Evolutionary conservation across 1,284 basidiomycete species (phyloP), one percentile per base, ranked within the genome.

Genomic region (Sporisorium iseilematis-ciliati): DNA sequence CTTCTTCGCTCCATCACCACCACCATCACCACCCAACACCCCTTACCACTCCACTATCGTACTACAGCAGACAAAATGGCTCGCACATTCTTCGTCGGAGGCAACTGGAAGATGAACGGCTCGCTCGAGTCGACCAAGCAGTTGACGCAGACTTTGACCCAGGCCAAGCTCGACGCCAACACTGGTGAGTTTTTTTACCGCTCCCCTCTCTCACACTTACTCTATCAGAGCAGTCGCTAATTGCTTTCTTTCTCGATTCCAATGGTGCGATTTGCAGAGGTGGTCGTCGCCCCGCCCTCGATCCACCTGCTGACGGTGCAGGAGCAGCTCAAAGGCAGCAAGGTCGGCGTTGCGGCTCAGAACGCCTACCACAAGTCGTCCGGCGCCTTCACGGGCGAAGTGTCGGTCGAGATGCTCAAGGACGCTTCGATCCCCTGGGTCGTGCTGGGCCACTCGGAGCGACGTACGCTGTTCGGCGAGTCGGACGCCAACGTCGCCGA

Each of bases 401-500:
- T 84, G 38, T 82, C 80, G 4, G 80, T 83, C 52, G 60, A 60
- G 29, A 94, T 97, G 87, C 90, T 98, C 82, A 89, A 89, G 65
- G 94, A 98, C 84, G 92, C 93, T 20, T 88, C 88, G 4, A 90
- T 98, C 77, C 92, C 93, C 65, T 98, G 93, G 87, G 95, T 97
- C 78, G 93, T 99, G 86, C 90, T 98, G 66, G 96, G 95, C 90
- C 96, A 99, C 89, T 97, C 95, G 51, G 97, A 99, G 87, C 92
- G 97, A 78, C 92, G 96, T 65, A 92, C 92, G 5, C 87, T 97
- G 77, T 99, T 99, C 89, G 89, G 91, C 85, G 97, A 99, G 86
- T 89, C 90, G 23, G 94, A 94, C 75, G 90, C 90, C 68, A 81
- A 92, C 60, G 91, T 98, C 68, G 95, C 93, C 18, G 88, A 90